Base-by-base conservation (phyloP, 225 moss, liverwort and hornwort species). In the Rhytidiadelphus loreus region DNA sequence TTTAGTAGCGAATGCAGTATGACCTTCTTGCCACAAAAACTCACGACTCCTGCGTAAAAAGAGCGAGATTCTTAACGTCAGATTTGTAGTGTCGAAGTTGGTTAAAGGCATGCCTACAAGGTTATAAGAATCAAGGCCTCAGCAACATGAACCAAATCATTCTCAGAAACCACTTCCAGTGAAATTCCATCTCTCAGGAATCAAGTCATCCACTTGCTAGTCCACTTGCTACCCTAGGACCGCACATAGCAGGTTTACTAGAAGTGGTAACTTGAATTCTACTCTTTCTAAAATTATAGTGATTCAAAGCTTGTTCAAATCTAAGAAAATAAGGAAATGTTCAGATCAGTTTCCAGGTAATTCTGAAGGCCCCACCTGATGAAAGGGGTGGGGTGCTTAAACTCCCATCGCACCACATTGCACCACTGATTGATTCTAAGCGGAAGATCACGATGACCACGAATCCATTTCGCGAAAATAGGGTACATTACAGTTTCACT, bases 401-500 rank as follows among this genome's bases (percentile, higher is more conserved):
- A 97, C 93, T 99, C 98, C 97, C 98, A 99, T n/a, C 98, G 95
- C 80, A 99, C 98, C 48, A 99, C 97, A 87, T 99, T 99, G 90
- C 98, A 97, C 98, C 98, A 99, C 93, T 99, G 98, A 88, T 99
- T 99, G 73, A 99, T 86, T 91, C 90, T 95, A 61, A 99, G 91
- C 83, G 97, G 98, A 71, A 99, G 96, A 88, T 98, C 97, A 57
- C 98, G 98, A 87, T 98, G 98, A 87, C 98, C 93, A 62, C 98
- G 96, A 81, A 98, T 98, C 97, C 98, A 97, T 91, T 98, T 98
- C 28, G 96, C 90, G 43, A 95, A 98, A 66, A 98, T 95, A 52
- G 98, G 98, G 87, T 98, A 98, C 98, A 98, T 97, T 30, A 96
- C 98, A 57, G 98, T 98, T 86, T 98, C 98, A 91, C 98, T 98